phyloP scores from a whole-genome alignment of 768 basidiomycete genomes.

The Trametes sanguinea region DNA sequence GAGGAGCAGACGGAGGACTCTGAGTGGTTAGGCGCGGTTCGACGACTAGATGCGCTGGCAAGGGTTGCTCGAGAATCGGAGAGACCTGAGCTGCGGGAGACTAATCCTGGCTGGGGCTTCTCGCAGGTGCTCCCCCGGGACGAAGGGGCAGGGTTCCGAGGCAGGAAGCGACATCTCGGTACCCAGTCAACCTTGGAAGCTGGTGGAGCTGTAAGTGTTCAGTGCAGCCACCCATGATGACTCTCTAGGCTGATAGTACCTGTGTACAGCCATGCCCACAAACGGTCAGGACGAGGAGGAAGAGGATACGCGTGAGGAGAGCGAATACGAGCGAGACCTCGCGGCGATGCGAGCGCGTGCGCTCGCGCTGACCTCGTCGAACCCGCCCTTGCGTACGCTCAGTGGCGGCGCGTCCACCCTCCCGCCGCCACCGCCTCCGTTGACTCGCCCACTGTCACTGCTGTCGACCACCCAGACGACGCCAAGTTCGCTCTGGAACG shows the following conservation, averaged over 20 bases:
- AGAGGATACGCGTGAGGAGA: no score
- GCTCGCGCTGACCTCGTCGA: constrained; percentile 13
- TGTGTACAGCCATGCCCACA: neutral
- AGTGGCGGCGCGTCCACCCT: constrained; percentile 2
- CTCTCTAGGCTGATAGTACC: neutral
- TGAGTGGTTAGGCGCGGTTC: constrained; percentile 7
- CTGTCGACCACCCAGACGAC: constrained; percentile 23
- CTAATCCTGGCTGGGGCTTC: neutral
- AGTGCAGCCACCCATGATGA: no score
- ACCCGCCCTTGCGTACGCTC: constrained; percentile 7
- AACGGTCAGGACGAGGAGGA: constrained; percentile 47
- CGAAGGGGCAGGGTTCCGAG: neutral
- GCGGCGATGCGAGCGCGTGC: constrained; percentile 37
- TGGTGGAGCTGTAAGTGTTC: constrained; percentile 31
- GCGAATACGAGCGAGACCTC: constrained; percentile 54
- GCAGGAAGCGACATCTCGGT: neutral
- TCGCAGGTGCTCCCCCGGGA: neutral
- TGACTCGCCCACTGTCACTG: constrained; percentile 12
- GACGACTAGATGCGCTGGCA: constrained; percentile 6
- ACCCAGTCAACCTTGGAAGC: constrained; percentile 1
- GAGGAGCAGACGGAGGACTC: constrained; percentile 3
- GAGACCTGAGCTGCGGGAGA: neutral
- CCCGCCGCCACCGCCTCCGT: constrained; percentile 18
- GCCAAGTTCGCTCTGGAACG: constrained; percentile 21
- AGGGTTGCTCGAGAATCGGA: neutral